phyloP scores from a whole-genome alignment of 257 asterid genomes.

The Nicotiana benthamiana region DNA sequence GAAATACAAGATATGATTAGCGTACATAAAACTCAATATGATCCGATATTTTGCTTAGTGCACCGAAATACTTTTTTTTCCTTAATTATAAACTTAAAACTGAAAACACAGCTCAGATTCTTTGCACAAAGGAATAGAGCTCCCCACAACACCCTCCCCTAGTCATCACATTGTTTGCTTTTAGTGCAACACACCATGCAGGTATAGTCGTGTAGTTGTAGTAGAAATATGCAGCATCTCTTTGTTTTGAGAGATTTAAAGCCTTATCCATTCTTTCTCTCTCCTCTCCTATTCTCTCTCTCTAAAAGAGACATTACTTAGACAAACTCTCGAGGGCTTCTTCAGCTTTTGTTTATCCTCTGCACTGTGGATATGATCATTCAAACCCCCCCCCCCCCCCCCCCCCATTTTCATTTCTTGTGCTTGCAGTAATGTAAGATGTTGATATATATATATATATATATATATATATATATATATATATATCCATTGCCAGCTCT shows the following conservation, averaged over 20 bases:
- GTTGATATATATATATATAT: background rate
- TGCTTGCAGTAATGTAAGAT: background rate
- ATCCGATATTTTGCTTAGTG: no score
- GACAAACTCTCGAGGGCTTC: background rate
- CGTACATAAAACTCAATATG: no score
- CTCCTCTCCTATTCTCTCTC: background rate
- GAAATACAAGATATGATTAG: no score
- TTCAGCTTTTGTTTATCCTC: conserved; percentile 22
- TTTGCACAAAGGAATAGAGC: conserved; percentile 11
- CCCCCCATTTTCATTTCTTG: background rate
- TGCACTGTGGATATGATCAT: background rate
- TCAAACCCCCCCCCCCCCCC: background rate
- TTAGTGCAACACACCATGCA: conserved; percentile 30
- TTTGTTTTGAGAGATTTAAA: background rate
- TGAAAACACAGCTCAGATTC: conserved; percentile 23
- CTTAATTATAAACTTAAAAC: background rate
- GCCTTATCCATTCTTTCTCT: conserved; percentile 24
- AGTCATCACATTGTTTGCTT: conserved; percentile 22
- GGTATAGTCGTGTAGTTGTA: background rate
- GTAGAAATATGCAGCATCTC: background rate
- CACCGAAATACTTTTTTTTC: background rate
- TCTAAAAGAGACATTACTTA: background rate
- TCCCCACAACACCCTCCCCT: conserved; percentile 9
- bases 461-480: no score
- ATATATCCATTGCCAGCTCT: no score